These are phyloP conservation scores for Cyclostephanos tholiformis DNA, from an alignment of 108 stramenopile genomes.

Conservation along the genomic window DNA sequence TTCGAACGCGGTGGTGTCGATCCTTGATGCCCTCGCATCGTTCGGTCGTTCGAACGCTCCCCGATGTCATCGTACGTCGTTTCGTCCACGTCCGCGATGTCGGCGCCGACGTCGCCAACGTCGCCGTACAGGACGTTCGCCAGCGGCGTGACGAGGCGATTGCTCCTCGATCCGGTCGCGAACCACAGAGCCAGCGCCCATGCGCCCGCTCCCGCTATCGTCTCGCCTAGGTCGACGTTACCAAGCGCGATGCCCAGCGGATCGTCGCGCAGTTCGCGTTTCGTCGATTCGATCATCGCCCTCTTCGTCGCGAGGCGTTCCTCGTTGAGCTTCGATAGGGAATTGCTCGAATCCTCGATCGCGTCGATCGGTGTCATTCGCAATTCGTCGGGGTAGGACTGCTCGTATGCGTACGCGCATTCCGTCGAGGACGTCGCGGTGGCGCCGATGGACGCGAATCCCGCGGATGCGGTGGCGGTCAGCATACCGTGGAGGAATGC, in stretches of 20 bases:
- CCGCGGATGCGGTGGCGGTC: conserved; percentile 12
- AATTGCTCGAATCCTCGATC: conserved; percentile 42
- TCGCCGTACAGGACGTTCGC: conserved; percentile 75
- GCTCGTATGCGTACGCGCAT: conserved; percentile 56
- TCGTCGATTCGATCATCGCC: conserved; percentile 22
- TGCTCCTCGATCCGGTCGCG: conserved; percentile 67
- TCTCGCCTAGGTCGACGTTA: conserved; percentile 25
- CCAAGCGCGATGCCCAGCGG: conserved; percentile 29
- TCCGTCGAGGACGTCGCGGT: background rate
- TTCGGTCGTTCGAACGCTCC: background rate
- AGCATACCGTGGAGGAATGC: conserved; percentile 28
- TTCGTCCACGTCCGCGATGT: background rate
- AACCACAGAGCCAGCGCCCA: conserved; percentile 83
- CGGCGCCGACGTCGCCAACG: conserved; percentile 1
- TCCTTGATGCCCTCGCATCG: background rate
- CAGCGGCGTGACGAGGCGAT: conserved; percentile 77
- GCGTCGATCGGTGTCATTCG: conserved; percentile 16
- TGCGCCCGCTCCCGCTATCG: conserved; percentile 45
- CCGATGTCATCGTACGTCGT: background rate
- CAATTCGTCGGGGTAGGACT: conserved; percentile 60
- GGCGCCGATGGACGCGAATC: background rate
- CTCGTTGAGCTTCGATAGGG: conserved; percentile 33
- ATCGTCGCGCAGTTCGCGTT: conserved; percentile 37
- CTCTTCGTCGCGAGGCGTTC: conserved; percentile 43
- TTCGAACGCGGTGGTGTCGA: background rate